These are phyloP conservation scores for Scalesia atractyloides DNA, from an alignment of 129 eudicot species.

Conservation along the genomic window DNA sequence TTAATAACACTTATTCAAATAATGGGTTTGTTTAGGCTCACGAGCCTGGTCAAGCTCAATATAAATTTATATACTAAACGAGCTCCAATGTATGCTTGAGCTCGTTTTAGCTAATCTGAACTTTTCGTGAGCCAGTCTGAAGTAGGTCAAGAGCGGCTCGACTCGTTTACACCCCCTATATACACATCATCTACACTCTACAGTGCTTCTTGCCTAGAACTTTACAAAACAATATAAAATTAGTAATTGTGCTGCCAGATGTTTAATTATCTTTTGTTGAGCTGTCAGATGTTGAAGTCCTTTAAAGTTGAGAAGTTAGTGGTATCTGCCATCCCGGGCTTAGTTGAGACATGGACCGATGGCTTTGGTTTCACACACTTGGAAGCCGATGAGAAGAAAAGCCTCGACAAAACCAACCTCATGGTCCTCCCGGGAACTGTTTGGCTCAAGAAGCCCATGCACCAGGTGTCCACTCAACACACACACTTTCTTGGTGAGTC, in stretches of 20 bases:
- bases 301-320: slow-evolving; percentile 84
- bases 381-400: slow-evolving; percentile 68
- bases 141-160: background rate
- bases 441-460: slow-evolving; percentile 82
- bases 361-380: slow-evolving; percentile 79
- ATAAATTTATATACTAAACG: too few species aligned
- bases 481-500: slow-evolving; percentile 19
- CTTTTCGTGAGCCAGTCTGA: background rate
- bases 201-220: background rate
- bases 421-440: slow-evolving; percentile 94
- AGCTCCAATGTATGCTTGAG: too few species aligned
- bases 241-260: background rate
- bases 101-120: too few species aligned
- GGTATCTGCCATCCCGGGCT: slow-evolving; percentile 74
- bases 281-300: slow-evolving; percentile 72
- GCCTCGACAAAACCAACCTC: slow-evolving; percentile 57
- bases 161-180: background rate
- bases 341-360: slow-evolving; percentile 88
- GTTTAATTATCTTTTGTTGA: slow-evolving; percentile 54
- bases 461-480: slow-evolving; percentile 39
- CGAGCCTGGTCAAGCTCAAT: too few species aligned
- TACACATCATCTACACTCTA: background rate
- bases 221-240: background rate
- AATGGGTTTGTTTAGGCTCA: background rate
- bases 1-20: background rate